Evolutionary conservation across 1,284 basidiomycete species (phyloP), one percentile per base, ranked within the genome.

Genomic region (Sporisorium reilianum): DNA sequence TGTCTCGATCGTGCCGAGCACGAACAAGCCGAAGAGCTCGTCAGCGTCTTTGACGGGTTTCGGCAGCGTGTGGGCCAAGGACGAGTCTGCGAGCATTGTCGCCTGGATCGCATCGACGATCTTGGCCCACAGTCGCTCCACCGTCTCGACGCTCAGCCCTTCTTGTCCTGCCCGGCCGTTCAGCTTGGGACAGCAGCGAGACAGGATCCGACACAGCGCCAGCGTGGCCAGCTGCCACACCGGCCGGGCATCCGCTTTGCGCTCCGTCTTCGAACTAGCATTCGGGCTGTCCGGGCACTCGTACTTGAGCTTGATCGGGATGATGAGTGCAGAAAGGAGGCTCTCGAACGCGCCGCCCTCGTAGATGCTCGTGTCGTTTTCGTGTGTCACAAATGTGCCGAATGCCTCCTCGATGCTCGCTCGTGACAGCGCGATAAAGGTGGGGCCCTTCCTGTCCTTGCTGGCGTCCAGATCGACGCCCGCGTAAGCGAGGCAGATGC

Each of bases 251-350:
- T 69, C 55, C 10, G 60, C 54, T 32, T 72, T 61, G 32, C 70
- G 48, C 6, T 59, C 58, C 0, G 95, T 88, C 0, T 91, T 52
- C 11, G 46, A 48, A 26, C 53, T 41, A 7, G 54, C 48, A n/a
- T 10, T 49, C 2, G 64, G 56, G n/a, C 52, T 57, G 40, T 65
- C 87, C 0, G 95, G 95, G 82, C 95, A 97, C 48, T 95, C 93
- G 78, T 97, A 97, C 85, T 95, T 96, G 69, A 98, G 87, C 83
- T 94, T 94, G 83, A 97, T 90, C 0, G 95, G 94, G 34, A 96
- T 91, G 20, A 62, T 40, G 12, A 77, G 64, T 45, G 77, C 49
- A 23, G 91, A 90, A n/a, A 96, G 85, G 14, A 97, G 86, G 8
- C 89, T 87, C 82, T 96, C 93, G 28, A 97, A 84, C 0, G 94